phyloP scores from a whole-genome alignment of 768 basidiomycete genomes.

The Asterophora parasitica region DNA sequence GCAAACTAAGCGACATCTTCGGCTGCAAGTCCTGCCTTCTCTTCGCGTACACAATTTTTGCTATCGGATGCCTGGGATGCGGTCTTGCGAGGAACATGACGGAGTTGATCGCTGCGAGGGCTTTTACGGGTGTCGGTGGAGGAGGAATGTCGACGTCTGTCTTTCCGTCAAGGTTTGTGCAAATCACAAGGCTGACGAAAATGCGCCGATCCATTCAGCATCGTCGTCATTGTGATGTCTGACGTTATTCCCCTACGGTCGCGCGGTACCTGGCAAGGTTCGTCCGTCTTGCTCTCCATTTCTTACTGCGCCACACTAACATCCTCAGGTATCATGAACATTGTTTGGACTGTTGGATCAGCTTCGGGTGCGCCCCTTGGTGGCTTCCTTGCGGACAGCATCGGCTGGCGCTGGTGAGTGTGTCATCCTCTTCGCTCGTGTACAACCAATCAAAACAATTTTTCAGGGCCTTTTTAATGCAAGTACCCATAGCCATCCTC shows the following conservation, averaged over 20 bases:
- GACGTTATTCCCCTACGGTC: conserved; percentile 59
- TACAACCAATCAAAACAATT: neutral
- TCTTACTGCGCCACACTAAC: neutral
- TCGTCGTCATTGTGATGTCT: conserved; percentile 62
- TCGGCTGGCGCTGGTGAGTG: conserved; percentile 62
- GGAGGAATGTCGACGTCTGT: conserved; percentile 61
- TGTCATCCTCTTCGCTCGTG: neutral
- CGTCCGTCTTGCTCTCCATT: neutral
- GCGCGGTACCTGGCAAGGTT: conserved; percentile 70
- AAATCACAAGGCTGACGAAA: neutral
- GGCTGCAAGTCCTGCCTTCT: conserved; percentile 56
- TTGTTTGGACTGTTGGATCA: conserved; percentile 55
- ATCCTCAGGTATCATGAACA: conserved; percentile 47
- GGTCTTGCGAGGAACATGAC: conserved; percentile 51
- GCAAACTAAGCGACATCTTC: conserved; percentile 63
- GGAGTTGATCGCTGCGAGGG: conserved; percentile 47
- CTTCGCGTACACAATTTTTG: conserved; percentile 50
- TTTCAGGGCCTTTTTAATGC: conserved; percentile 51
- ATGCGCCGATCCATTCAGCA: conserved; percentile 27
- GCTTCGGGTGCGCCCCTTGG: conserved; percentile 60
- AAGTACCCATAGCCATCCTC: conserved; percentile 51
- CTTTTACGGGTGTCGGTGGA: conserved; percentile 55
- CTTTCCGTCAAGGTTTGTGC: neutral
- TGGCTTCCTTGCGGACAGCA: conserved; percentile 55
- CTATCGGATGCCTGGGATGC: conserved; percentile 48